A percentile compares a stretch with the other conserved stretches of the same genome.
Conservation (phyloP, 2,329 filamentous ascomycete species). For the Aspergillus sojae region DNA sequence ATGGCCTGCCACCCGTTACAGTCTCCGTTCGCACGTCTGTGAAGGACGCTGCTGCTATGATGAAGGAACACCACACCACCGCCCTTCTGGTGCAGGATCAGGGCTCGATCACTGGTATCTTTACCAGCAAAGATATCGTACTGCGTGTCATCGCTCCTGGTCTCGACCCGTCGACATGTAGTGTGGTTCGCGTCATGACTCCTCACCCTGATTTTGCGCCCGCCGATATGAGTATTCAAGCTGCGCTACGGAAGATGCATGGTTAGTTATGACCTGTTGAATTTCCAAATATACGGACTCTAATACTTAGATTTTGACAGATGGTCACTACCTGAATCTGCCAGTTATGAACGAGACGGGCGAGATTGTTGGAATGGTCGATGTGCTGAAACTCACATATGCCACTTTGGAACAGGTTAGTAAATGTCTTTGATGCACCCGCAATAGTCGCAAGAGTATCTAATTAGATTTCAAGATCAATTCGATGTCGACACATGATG, state of each 20-base stretch:
- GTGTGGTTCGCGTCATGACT: conserved; percentile 98
- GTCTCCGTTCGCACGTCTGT: conserved; percentile 96
- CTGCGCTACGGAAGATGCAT: conserved; percentile 98
- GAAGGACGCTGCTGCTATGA: conserved; percentile 89
- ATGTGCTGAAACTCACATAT: conserved; percentile 97
- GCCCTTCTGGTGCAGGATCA: conserved; percentile 95
- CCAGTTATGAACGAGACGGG: conserved; percentile 97
- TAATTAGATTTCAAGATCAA: conserved; percentile 64
- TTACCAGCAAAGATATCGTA: conserved; percentile 98
- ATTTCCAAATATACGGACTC: not conserved
- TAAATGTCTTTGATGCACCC: not conserved
- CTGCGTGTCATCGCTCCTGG: conserved; percentile 96
- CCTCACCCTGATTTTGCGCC: conserved; percentile 98
- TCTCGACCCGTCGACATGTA: conserved; percentile 90
- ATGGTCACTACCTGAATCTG: conserved; percentile 96
- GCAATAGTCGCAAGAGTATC: not conserved
- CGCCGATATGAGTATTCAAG: conserved; percentile 98
- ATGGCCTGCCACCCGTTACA: conserved; percentile 87
- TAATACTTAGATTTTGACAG: conserved; percentile 49
- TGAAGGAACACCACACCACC: conserved; percentile 99
- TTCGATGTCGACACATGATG: conserved; percentile 85
- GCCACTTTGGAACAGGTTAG: conserved; percentile 91
- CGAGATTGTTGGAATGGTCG: conserved; percentile 99
- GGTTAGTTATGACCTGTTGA: conserved; percentile 59
- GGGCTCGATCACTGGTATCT: conserved; percentile 96